phyloP scores from a whole-genome alignment of 805 yeast genomes.

The Torulaspora microellipsoides region DNA sequence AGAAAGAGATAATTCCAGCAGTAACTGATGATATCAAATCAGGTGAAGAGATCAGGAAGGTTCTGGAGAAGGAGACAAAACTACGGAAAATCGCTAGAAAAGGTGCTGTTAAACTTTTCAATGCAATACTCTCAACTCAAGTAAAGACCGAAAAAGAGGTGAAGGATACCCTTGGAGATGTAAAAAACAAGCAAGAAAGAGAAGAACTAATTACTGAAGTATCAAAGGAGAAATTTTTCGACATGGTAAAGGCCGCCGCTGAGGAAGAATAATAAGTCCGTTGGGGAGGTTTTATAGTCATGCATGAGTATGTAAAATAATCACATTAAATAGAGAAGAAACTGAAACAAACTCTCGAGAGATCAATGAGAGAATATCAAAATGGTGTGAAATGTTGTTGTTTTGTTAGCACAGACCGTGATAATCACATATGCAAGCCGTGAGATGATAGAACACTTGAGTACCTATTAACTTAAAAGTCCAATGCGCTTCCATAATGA shows the following conservation, averaged over 20 bases:
- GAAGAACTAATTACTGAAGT: conserved; percentile 63
- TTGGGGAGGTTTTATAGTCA: too few species aligned
- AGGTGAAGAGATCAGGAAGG: conserved; percentile 42
- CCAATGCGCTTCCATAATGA: too few species aligned
- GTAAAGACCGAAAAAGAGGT: conserved; percentile 51
- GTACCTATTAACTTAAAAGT: too few species aligned
- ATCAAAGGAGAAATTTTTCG: conserved; percentile 85
- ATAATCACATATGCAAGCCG: too few species aligned
- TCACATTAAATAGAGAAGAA: too few species aligned
- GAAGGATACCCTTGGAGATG: conserved; percentile 40
- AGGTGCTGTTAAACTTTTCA: conserved; percentile 82
- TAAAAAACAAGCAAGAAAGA: conserved; percentile 45
- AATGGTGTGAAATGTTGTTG: too few species aligned
- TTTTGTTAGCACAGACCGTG: too few species aligned
- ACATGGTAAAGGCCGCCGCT: conserved; percentile 78
- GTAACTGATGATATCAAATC: conserved; percentile 46
- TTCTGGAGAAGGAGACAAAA: conserved; percentile 61
- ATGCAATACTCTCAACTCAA: conserved; percentile 79
- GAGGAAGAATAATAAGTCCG: conserved; percentile 26
- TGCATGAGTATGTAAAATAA: too few species aligned
- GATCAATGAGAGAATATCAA: too few species aligned
- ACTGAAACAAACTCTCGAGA: too few species aligned
- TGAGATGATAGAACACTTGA: too few species aligned
- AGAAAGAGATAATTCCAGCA: conserved; percentile 61
- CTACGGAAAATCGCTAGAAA: conserved; percentile 79